These are phyloP conservation scores for Funneliformis mosseae DNA, from an alignment of 192 early-diverging fungal species.

Conservation along the genomic window DNA sequence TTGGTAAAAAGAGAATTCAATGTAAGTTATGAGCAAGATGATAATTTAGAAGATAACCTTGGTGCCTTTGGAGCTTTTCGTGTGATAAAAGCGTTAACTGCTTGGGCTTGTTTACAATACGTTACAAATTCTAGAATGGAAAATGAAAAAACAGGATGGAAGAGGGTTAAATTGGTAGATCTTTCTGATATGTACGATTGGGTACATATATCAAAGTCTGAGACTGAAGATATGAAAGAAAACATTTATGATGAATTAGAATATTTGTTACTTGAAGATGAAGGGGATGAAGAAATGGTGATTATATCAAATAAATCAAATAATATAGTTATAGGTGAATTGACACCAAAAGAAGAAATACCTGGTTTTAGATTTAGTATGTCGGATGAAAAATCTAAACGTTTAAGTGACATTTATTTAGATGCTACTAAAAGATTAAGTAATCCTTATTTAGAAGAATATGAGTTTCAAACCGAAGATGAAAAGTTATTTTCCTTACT, in stretches of 20 bases:
- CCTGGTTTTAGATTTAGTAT: not conserved
- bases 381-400: constrained; percentile 7
- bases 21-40: constrained; percentile 27
- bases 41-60: constrained; percentile 4
- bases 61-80: constrained; percentile 39
- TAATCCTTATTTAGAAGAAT: constrained; percentile 34
- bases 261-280: constrained; percentile 21
- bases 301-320: constrained; percentile 20
- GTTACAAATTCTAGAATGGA: constrained; percentile 44
- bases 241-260: constrained; percentile 25
- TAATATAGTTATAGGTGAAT: constrained; percentile 31
- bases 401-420: constrained; percentile 10
- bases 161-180: constrained; percentile 26
- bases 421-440: constrained; percentile 25
- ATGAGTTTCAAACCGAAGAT: constrained; percentile 16
- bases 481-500: constrained; percentile 35
- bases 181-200: constrained; percentile 27
- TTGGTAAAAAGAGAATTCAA: constrained; percentile 63
- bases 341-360: constrained; percentile 10
- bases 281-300: constrained; percentile 38
- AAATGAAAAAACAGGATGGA: constrained; percentile 11
- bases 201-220: constrained; percentile 11
- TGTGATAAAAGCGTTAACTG: constrained; percentile 47
- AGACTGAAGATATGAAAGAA: not conserved
- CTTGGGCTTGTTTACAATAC: constrained; percentile 49